Evolutionary conservation across 257 asterid species (phyloP), one percentile per base, ranked within the genome.

Genomic region (Gynochthodes officinalis): DNA sequence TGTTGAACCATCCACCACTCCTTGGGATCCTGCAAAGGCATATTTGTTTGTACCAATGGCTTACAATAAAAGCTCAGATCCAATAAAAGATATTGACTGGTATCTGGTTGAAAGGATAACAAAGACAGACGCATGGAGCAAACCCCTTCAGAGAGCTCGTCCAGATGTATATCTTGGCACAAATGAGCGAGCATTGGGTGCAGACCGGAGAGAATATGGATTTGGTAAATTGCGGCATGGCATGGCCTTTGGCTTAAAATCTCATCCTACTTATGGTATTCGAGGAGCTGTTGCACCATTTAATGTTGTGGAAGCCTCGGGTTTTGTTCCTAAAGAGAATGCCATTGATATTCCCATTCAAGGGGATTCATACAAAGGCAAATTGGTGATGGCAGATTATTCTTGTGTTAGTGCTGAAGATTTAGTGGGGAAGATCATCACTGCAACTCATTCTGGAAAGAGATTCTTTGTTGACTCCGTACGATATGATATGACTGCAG

Each of bases 381-480:
- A 81, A 70, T 71, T 95, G 84, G 70, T 90, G 83, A 85, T 92
- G 96, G 97, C 97, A 57, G 98, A 95, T 82, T 86, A 92, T 82
- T 87, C 89, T 42, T 82, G 73, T 81, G 86, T 86, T 70, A 80
- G 84, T 72, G 83, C 93, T 60, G 87, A 85, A 67, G 88, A 89
- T 79, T 78, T 95, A 75, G 72, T 87, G 10, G 98, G 99, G 58
- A 90, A 87, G 84, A 89, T 95, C 53, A 86, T 95, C 71, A 95
- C 99, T 74, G 97, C 99, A 32, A 97, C 98, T 84, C 99, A 95
- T 81, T 95, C 99, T 44, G 99, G 99, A 73, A 95, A 95, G 86
- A 85, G 99, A 79, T 95, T 95, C 84, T 95, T 92, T 80, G 98
- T 89, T 70, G 99, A 92, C 84, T 95, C 97, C 67, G 89, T 95